Evolutionary conservation across 2,329 filamentous ascomycete genomes (phyloP).

Genomic region (Xylaria sp.): DNA sequence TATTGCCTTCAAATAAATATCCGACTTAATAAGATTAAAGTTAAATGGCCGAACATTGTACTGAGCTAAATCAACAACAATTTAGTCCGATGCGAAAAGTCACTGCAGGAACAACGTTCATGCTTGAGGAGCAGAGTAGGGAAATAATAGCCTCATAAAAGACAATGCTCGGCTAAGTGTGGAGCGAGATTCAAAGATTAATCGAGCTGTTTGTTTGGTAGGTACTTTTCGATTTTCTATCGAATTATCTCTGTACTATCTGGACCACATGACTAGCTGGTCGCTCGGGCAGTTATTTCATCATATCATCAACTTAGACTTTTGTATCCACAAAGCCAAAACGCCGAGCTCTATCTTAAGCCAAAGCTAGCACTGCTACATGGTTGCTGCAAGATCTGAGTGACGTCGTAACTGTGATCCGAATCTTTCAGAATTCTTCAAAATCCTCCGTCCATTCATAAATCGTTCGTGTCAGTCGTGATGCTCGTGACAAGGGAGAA

Average conservation of each 20-base stretch:
- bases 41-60: background rate
- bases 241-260: conserved; percentile 36
- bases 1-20: background rate
- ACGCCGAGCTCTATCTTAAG: conserved; percentile 47
- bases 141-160: background rate
- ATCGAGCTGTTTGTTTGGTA: conserved; percentile 12
- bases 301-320: conserved; percentile 43
- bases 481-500: conserved; percentile 40
- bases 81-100: background rate
- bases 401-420: conserved; percentile 48
- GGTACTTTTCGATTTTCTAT: conserved; percentile 37
- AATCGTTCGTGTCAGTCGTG: conserved; percentile 45
- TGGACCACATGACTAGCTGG: conserved; percentile 25
- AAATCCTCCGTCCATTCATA: conserved; percentile 26
- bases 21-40: background rate
- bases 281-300: conserved; percentile 32
- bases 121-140: background rate
- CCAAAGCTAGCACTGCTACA: conserved; percentile 42
- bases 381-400: conserved; percentile 40
- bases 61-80: background rate
- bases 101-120: background rate
- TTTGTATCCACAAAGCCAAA: conserved; percentile 42
- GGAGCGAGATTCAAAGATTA: background rate
- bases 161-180: background rate
- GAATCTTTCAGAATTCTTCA: conserved; percentile 40